Evolutionary conservation across 2,329 filamentous ascomycete genomes (phyloP), one percentile per base, ranked within the genome.

Genomic region (Alternaria burnsii): DNA sequence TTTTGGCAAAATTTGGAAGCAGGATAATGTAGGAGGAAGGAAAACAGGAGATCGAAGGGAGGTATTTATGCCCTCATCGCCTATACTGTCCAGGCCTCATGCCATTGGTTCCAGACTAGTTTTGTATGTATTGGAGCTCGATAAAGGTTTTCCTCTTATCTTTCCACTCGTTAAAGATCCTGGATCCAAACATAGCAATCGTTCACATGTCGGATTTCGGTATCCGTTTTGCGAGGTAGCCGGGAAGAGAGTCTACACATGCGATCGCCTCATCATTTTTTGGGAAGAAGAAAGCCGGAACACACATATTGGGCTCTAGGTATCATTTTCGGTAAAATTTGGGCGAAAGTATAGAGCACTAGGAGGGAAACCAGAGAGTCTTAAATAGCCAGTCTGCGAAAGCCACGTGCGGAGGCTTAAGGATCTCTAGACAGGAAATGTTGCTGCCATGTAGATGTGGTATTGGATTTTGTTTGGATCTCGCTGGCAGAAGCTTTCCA

Each of bases 41-140:
- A n/a, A 38, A 9, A 1, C 16, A 38, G 16, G 16, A 38, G 16
- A 0, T 5, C 0, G 16, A 38, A 2, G 6, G 34, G 1, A 38
- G 34, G 6, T 38, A n/a, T 38, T 18, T 7, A 38, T n/a, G 7
- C 0, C 16, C 34, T 30, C 34, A 3, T 14, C 2, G 16, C 1
- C 34, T 0, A 5, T 6, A 0, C n/a, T n/a, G 1, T 38, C 34
- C 34, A 38, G 16, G n/a, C 16, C 6, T 16, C 16, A 8, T 38
- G 8, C 1, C 2, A 7, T 14, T 4, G 11, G 0, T 7, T 36
- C 32, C 12, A 36, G 12, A 0, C 8, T 0, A 5, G 0, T 36
- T 3, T 36, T 36, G 32, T 8, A 6, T 3, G 32, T 4, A 34
- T 11, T 0, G 5, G 4, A 6, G 6, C 14, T 0, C 4, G 12